These are phyloP conservation scores for Jatropha curcas DNA, from an alignment of 345 rosid genomes.

Conservation along the genomic window DNA sequence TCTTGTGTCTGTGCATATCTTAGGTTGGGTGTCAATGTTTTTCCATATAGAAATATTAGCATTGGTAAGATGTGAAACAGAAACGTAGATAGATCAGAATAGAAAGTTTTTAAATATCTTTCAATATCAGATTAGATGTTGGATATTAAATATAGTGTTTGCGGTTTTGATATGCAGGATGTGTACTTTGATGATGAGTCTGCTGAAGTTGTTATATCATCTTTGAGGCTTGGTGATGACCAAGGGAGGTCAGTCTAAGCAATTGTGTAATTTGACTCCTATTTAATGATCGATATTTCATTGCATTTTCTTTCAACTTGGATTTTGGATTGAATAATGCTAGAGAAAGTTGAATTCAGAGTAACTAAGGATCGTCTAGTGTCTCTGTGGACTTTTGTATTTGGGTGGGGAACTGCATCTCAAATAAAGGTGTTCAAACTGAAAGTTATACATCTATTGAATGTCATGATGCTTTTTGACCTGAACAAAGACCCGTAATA, in stretches of 20 bases:
- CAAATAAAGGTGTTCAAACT: neutral
- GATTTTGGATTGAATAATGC: neutral
- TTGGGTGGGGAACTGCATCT: neutral
- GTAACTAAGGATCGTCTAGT: neutral
- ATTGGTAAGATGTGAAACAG: neutral
- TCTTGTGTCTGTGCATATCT: too few relatives aligned
- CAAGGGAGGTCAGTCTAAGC: conserved; percentile 72
- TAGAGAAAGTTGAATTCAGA: neutral
- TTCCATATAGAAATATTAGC: neutral
- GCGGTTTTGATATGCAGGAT: conserved; percentile 55
- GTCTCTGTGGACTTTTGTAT: neutral
- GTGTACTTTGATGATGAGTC: conserved; percentile 93
- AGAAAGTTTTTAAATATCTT: neutral
- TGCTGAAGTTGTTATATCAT: conserved; percentile 90
- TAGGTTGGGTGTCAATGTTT: neutral
- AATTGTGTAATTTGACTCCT: neutral
- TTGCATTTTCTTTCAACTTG: neutral
- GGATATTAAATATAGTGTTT: neutral
- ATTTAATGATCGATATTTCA: neutral
- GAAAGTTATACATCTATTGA: neutral
- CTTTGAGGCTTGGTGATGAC: conserved; percentile 92
- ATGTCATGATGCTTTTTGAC: neutral
- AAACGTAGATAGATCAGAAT: neutral
- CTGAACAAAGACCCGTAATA: neutral
- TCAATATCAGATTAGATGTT: conserved; percentile 8